These are phyloP conservation scores for Speleostelium caveatum DNA, from an alignment of 78 protist species.

Conservation along the genomic window DNA sequence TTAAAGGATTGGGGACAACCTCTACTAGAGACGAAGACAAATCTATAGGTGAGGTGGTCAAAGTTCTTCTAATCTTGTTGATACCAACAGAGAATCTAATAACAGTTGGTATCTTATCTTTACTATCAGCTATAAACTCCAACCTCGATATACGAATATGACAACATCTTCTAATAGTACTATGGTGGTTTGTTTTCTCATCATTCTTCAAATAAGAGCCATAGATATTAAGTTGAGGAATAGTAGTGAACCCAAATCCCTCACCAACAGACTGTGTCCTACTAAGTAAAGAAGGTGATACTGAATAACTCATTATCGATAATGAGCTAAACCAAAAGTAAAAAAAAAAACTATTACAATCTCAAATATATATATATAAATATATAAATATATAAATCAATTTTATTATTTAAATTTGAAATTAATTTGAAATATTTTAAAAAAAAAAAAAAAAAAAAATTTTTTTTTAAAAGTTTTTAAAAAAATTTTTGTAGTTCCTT, in stretches of 20 bases:
- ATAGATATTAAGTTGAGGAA: conserved; percentile 35
- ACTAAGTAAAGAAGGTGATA: conserved; percentile 16
- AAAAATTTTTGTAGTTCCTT: too few relatives aligned
- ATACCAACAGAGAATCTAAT: conserved; percentile 65
- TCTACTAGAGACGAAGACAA: conserved; percentile 39
- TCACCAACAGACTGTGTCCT: conserved; percentile 45
- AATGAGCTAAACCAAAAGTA: too few relatives aligned
- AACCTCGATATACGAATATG: conserved; percentile 63
- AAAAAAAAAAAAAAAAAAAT: too few relatives aligned
- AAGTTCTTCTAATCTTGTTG: conserved; percentile 45
- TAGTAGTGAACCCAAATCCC: conserved; percentile 29
- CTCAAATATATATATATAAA: too few relatives aligned
- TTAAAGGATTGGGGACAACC: background rate
- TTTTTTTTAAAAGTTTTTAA: too few relatives aligned
- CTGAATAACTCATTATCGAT: conserved; percentile 42
- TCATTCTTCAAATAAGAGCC: conserved; percentile 60
- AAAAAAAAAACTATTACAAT: too few relatives aligned
- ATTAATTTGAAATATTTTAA: too few relatives aligned
- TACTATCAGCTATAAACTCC: conserved; percentile 28
- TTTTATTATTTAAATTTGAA: too few relatives aligned
- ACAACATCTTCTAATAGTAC: conserved; percentile 61
- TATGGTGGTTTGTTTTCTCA: conserved; percentile 67
- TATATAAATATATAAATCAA: too few relatives aligned
- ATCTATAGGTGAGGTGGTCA: conserved; percentile 57
- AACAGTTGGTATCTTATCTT: conserved; percentile 47